A percentile compares a stretch with the other conserved stretches of the same genome.
phyloP scores from a whole-genome alignment of 2,329 filamentous ascomycete species.

The Teratosphaeria epicoccoides region DNA sequence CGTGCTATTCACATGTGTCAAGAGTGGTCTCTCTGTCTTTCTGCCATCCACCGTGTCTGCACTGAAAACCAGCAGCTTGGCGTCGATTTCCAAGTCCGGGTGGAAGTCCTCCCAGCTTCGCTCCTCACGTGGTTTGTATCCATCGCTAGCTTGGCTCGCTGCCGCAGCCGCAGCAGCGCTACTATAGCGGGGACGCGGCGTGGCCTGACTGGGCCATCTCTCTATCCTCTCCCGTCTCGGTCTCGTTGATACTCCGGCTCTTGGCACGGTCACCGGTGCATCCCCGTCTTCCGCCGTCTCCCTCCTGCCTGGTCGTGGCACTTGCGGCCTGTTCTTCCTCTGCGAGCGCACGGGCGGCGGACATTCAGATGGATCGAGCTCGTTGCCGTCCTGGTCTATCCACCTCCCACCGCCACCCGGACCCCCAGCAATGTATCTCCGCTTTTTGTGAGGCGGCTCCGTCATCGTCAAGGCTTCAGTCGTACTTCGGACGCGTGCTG shows the following conservation, averaged over 20 bases:
- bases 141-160: slow-evolving; percentile 80
- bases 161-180: slow-evolving; percentile 83
- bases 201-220: slow-evolving; percentile 28
- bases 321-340: slow-evolving; percentile 2
- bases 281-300: slow-evolving; percentile 4
- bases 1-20: slow-evolving; percentile 10
- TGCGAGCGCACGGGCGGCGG: slow-evolving; percentile 11
- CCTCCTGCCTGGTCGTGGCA: not conserved
- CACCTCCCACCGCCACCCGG: slow-evolving; percentile 79
- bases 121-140: slow-evolving; percentile 95
- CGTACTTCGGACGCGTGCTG: slow-evolving; percentile 16
- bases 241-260: slow-evolving; percentile 19
- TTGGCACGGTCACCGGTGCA: slow-evolving; percentile 8
- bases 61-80: slow-evolving; percentile 64
- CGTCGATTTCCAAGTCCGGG: slow-evolving; percentile 83
- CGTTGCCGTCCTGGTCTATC: slow-evolving; percentile 58
- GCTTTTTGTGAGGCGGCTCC: slow-evolving; percentile 35
- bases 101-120: slow-evolving; percentile 97
- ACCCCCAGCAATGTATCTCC: slow-evolving; percentile 70
- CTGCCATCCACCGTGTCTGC: slow-evolving; percentile 78
- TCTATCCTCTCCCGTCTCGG: slow-evolving; percentile 19
- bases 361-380: slow-evolving; percentile 21
- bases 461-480: slow-evolving; percentile 24
- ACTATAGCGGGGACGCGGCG: slow-evolving; percentile 56
- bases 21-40: slow-evolving; percentile 33